These are phyloP conservation scores for Castanopsis chinensis DNA, from an alignment of 306 rosid genomes.

Conservation along the genomic window DNA sequence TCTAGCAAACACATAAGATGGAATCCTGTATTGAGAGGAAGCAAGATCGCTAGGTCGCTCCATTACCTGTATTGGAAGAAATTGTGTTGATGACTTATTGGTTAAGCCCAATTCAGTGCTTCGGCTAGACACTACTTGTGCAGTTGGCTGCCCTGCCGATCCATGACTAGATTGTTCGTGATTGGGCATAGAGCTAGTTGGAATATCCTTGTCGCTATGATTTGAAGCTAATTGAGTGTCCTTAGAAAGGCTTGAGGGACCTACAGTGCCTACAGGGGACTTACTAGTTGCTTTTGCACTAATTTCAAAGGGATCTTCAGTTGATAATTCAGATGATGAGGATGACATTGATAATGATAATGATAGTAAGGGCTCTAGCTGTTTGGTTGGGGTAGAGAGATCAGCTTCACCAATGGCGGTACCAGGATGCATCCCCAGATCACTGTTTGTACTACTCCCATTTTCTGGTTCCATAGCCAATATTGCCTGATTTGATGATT, in stretches of 20 bases:
- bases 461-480: neutral
- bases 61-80: constrained; percentile 68
- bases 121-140: constrained; percentile 1
- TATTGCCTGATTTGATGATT: neutral
- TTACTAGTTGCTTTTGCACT: neutral
- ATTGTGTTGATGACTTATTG: constrained; percentile 36
- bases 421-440: neutral
- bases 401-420: neutral
- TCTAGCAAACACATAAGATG: constrained; percentile 69
- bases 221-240: neutral
- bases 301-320: neutral
- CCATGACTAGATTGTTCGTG: constrained; percentile 13
- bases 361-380: neutral
- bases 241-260: neutral
- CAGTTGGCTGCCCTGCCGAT: neutral
- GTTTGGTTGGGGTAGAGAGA: neutral
- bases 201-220: constrained; percentile 25
- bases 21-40: constrained; percentile 51
- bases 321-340: constrained; percentile 4
- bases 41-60: constrained; percentile 44
- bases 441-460: neutral
- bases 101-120: constrained; percentile 12
- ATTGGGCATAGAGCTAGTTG: constrained; percentile 28
- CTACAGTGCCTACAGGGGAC: neutral
- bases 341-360: neutral